These are phyloP conservation scores for Vigna unguiculata DNA, from an alignment of 306 rosid species.

Conservation along the genomic window DNA sequence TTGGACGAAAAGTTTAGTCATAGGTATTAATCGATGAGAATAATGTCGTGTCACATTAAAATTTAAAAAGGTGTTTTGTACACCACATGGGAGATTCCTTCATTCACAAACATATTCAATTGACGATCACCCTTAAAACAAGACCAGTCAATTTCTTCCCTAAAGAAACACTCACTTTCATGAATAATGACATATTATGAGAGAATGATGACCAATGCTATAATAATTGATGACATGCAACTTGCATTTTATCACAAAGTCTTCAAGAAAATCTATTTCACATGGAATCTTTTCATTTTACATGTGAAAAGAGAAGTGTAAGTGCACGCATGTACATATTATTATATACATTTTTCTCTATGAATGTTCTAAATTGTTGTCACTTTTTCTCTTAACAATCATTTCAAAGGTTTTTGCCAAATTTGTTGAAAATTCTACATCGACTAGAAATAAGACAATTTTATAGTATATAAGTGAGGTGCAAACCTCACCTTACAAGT, in stretches of 20 bases:
- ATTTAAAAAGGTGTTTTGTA: background rate
- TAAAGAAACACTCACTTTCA: slow-evolving; percentile 1
- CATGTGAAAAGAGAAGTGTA: background rate
- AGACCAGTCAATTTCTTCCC: background rate
- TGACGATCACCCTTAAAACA: background rate
- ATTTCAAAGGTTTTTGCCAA: slow-evolving; percentile 55
- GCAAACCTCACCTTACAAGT: too few species aligned
- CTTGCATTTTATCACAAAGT: background rate
- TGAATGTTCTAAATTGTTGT: background rate
- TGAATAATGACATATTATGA: slow-evolving; percentile 17
- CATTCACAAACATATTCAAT: slow-evolving; percentile 1
- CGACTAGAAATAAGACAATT: too few species aligned
- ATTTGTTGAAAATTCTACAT: too few species aligned
- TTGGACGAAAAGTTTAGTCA: background rate
- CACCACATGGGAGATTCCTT: slow-evolving; percentile 20
- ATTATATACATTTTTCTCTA: background rate
- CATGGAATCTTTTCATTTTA: background rate
- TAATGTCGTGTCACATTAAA: background rate
- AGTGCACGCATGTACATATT: background rate
- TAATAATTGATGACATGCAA: background rate
- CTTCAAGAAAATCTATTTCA: background rate
- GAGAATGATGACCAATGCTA: background rate
- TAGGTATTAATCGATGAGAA: background rate
- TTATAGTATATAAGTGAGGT: too few species aligned
- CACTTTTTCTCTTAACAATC: background rate